These are phyloP conservation scores for Sugiyamaella novakii DNA, from an alignment of 1,139 yeast species.

Conservation along the genomic window DNA sequence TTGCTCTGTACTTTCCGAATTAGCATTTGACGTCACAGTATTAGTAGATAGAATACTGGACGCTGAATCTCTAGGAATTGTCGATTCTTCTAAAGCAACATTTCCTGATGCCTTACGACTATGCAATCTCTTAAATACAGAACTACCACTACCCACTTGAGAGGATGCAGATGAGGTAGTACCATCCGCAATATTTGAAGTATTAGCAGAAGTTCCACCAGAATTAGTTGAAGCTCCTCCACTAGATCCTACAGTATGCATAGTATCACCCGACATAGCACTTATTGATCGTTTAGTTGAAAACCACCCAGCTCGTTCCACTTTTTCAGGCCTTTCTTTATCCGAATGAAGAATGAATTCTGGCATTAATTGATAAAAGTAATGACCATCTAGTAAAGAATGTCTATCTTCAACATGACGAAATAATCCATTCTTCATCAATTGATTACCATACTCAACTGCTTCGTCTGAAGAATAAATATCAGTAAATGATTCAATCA, in stretches of 20 bases:
- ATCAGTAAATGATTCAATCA: conserved; percentile 75
- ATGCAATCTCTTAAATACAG: conserved; percentile 17
- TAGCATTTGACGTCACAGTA: conserved; percentile 10
- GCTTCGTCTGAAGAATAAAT: conserved; percentile 84
- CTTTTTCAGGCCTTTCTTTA: conserved; percentile 20
- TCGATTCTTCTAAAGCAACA: conserved; percentile 13
- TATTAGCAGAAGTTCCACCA: conserved; percentile 6
- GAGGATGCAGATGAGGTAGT: conserved; percentile 14
- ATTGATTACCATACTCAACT: conserved; percentile 68
- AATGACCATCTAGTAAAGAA: conserved; percentile 87
- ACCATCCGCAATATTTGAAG: conserved; percentile 1
- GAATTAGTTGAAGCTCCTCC: not conserved
- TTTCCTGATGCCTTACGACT: conserved; percentile 23
- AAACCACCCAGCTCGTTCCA: conserved; percentile 25
- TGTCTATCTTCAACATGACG: conserved; percentile 82
- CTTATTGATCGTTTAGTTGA: conserved; percentile 12
- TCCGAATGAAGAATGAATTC: conserved; percentile 47
- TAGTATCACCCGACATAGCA: conserved; percentile 10
- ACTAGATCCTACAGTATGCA: conserved; percentile 1
- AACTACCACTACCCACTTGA: conserved; percentile 13
- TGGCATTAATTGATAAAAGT: conserved; percentile 73
- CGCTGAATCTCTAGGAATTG: conserved; percentile 12
- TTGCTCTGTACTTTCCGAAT: conserved; percentile 5
- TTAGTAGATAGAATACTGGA: conserved; percentile 19
- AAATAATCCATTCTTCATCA: conserved; percentile 73